Conservation (phyloP, 2,329 filamentous ascomycete species). For the Penicillium sp. region DNA sequence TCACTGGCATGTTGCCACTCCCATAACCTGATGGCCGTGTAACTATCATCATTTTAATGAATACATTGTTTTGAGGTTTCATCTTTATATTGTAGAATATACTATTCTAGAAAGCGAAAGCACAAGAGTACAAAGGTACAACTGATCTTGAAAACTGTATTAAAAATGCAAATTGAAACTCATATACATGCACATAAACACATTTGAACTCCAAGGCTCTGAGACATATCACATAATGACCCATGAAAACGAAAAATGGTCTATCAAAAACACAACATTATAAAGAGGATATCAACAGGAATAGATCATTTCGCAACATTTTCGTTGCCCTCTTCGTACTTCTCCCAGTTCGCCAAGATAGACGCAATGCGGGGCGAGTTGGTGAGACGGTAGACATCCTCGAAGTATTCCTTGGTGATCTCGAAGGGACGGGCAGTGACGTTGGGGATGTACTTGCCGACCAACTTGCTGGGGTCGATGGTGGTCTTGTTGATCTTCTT, state of each 20-base stretch:
- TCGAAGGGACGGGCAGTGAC: conserved; percentile 95
- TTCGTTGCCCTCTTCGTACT: conserved; percentile 53
- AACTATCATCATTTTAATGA: not conserved
- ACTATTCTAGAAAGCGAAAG: not conserved
- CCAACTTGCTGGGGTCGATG: conserved; percentile 92
- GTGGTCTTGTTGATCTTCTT: conserved; percentile 99
- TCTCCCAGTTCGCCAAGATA: conserved; percentile 78
- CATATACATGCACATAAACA: conserved; percentile 21
- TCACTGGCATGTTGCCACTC: conserved; percentile 23
- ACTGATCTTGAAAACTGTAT: not conserved
- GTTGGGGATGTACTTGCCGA: conserved; percentile 99
- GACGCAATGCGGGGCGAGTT: conserved; percentile 62
- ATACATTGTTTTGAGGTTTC: not conserved
- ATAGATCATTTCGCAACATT: conserved; percentile 14
- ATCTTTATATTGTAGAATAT: not conserved
- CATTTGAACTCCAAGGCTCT: conserved; percentile 17
- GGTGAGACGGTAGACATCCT: conserved; percentile 94
- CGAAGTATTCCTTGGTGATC: conserved; percentile 97
- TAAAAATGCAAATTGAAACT: conserved; percentile 11
- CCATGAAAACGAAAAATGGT: conserved; percentile 9
- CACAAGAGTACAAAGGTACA: not conserved
- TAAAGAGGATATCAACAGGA: conserved; percentile 18
- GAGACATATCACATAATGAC: conserved; percentile 27
- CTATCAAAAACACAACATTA: conserved; percentile 21
- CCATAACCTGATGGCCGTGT: not conserved